Percentiles rank a stretch among this genome's conserved stretches.
Conservation (phyloP, 345 rosid species). For the Acer saccharum region DNA sequence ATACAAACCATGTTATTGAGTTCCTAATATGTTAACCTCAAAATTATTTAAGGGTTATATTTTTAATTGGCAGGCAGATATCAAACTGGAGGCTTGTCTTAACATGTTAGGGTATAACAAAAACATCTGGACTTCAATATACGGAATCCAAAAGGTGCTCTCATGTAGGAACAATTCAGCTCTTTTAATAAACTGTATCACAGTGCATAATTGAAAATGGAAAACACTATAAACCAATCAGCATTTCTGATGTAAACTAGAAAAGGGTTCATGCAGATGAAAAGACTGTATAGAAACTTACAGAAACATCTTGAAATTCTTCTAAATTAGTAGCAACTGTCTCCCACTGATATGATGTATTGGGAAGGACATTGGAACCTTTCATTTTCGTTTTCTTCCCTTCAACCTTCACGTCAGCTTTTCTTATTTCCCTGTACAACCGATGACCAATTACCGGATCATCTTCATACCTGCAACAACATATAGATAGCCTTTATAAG, state of each 20-base stretch:
- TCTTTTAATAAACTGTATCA: background rate
- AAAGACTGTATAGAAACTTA: constrained; percentile 34
- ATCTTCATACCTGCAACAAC: constrained; percentile 85
- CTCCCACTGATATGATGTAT: constrained; percentile 87
- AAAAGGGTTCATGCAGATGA: background rate
- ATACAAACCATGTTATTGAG: too few relatives aligned
- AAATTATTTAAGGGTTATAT: too few relatives aligned
- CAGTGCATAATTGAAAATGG: background rate
- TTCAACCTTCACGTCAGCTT: constrained; percentile 76
- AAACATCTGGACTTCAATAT: too few relatives aligned
- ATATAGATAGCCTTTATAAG: constrained; percentile 22
- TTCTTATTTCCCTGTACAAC: constrained; percentile 89
- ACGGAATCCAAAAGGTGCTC: background rate
- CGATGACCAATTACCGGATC: constrained; percentile 93
- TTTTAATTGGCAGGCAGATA: too few relatives aligned
- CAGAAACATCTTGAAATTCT: constrained; percentile 89
- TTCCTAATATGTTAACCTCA: too few relatives aligned
- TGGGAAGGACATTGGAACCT: constrained; percentile 79
- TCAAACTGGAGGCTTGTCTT: too few relatives aligned
- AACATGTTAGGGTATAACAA: too few relatives aligned
- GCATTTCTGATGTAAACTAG: too few relatives aligned
- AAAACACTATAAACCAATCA: background rate
- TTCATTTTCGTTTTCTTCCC: constrained; percentile 70
- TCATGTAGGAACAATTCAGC: background rate
- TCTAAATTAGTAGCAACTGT: constrained; percentile 95